phyloP scores from a whole-genome alignment of 768 basidiomycete genomes.

The Pleurotus pulmonarius region DNA sequence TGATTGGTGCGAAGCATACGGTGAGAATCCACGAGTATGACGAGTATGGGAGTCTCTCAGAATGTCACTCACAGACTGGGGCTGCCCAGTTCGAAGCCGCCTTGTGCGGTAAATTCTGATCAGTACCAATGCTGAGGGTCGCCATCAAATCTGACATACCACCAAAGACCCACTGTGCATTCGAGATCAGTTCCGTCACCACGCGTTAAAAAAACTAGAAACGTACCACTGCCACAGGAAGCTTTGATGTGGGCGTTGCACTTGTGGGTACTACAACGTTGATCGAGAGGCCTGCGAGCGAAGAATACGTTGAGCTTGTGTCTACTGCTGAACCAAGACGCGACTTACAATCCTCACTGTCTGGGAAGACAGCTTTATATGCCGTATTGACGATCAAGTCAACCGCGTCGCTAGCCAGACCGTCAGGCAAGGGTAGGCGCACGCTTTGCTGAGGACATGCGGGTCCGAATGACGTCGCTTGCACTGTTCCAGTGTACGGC shows the following conservation, averaged over 20 bases:
- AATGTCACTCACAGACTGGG: conserved; percentile 24
- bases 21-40: background rate
- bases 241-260: conserved; percentile 34
- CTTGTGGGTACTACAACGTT: conserved; percentile 46
- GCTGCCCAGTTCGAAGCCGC: conserved; percentile 41
- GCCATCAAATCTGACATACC: conserved; percentile 19
- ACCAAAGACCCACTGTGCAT: conserved; percentile 43
- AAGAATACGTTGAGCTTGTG: background rate
- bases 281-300: conserved; percentile 14
- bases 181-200: no score
- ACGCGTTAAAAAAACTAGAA: no score
- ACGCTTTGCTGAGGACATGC: conserved; percentile 41
- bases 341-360: conserved; percentile 43
- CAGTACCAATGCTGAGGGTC: no score
- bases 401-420: conserved; percentile 27
- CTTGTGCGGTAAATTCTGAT: conserved; percentile 11
- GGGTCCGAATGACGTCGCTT: conserved; percentile 27
- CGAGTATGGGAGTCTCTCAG: background rate
- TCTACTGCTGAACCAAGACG: no score
- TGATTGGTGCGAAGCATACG: conserved; percentile 8
- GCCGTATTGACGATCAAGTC: conserved; percentile 29
- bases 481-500: conserved; percentile 22
- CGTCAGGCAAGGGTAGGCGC: conserved; percentile 28
- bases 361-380: conserved; percentile 24
- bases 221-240: conserved; percentile 12